phyloP scores from a whole-genome alignment of 2,329 filamentous ascomycete genomes.

The Xylariaceae sp. region DNA sequence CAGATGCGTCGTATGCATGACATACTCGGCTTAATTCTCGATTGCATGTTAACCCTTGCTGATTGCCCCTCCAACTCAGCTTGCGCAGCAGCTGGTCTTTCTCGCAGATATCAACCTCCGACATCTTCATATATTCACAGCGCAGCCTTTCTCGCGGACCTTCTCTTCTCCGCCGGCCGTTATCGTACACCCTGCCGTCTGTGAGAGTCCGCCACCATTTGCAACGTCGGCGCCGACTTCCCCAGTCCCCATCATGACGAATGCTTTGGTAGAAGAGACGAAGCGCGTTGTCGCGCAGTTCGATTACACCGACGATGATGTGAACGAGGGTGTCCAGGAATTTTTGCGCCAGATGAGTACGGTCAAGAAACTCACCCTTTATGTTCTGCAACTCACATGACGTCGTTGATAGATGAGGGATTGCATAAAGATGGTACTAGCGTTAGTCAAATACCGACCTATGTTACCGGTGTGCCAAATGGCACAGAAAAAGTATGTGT shows the following conservation, averaged over 20 bases:
- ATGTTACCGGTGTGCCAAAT: conserved; percentile 92
- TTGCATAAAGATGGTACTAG: conserved; percentile 72
- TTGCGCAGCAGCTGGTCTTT: conserved; percentile 45
- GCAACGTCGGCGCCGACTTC: conserved; percentile 52
- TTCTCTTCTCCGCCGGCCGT: conserved; percentile 43
- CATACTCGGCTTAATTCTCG: conserved; percentile 22
- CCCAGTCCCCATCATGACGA: conserved; percentile 53
- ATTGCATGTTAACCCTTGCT: conserved; percentile 20
- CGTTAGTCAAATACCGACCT: conserved; percentile 93
- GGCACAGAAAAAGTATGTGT: conserved; percentile 83
- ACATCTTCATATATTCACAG: conserved; percentile 35
- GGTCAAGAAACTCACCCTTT: conserved; percentile 23
- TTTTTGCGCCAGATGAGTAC: conserved; percentile 81
- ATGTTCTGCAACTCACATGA: conserved; percentile 17
- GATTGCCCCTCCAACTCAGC: conserved; percentile 36
- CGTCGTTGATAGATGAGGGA: conserved; percentile 64
- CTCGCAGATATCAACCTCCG: conserved; percentile 48
- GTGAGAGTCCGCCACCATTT: conserved; percentile 53
- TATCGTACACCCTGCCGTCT: conserved; percentile 45
- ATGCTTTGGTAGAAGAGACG: conserved; percentile 61
- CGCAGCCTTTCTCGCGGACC: conserved; percentile 34
- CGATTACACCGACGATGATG: conserved; percentile 72
- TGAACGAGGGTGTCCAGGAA: conserved; percentile 77
- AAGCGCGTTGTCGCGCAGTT: conserved; percentile 79
- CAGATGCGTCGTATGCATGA: conserved; percentile 22